phyloP scores from a whole-genome alignment of 176 grass and related monocot species.

The Ampelocalamus luodianensis region DNA sequence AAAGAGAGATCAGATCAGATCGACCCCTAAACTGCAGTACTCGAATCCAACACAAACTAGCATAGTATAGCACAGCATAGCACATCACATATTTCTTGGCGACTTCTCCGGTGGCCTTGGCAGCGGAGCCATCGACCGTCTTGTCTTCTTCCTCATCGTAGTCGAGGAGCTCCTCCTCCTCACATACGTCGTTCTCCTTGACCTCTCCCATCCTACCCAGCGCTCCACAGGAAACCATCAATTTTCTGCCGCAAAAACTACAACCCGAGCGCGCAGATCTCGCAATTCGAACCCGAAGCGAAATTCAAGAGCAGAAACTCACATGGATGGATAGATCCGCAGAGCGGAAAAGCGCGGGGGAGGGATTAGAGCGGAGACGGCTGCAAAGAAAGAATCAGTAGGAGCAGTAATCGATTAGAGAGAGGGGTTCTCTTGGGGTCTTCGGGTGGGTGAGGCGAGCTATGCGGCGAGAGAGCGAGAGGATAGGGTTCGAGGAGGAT shows the following conservation, averaged over 20 bases:
- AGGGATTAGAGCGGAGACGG: background rate
- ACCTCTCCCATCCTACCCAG: conserved; percentile 76
- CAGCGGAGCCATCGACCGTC: conserved; percentile 69
- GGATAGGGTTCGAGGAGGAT: conserved; percentile 11
- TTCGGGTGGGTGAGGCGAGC: background rate
- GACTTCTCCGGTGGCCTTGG: conserved; percentile 68
- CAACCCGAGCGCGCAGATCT: background rate
- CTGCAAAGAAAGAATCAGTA: conserved; percentile 50
- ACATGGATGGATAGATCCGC: conserved; percentile 33
- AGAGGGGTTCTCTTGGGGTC: background rate
- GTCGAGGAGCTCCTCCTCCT: conserved; percentile 93
- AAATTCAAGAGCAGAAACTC: conserved; percentile 1
- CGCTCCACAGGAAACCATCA: background rate
- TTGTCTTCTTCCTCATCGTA: conserved; percentile 99
- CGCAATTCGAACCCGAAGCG: background rate
- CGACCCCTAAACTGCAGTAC: background rate
- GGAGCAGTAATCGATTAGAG: conserved; percentile 4
- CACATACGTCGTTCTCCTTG: conserved; percentile 89
- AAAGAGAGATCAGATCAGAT: background rate
- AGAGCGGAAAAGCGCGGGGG: background rate
- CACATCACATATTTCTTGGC: conserved; percentile 64
- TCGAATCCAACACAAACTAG: background rate
- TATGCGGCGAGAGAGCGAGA: too few species aligned
- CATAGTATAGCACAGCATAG: background rate
- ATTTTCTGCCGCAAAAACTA: conserved; percentile 15